Base-by-base conservation (phyloP, 2,329 filamentous ascomycete genomes). In the Fusarium nodosum region DNA sequence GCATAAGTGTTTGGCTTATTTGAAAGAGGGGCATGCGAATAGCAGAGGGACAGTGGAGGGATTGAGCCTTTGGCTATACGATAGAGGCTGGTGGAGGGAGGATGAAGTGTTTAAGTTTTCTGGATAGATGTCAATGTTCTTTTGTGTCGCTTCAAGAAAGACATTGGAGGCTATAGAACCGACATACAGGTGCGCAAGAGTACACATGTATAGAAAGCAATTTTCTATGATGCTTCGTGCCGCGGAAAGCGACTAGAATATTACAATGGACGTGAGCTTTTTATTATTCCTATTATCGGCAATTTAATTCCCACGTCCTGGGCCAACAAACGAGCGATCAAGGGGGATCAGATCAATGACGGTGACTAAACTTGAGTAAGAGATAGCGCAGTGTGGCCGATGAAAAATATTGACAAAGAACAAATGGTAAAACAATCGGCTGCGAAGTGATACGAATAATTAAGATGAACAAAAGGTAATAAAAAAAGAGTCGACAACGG, bases 41-140 rank as follows among this genome's bases (percentile, higher is more conserved):
- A 65, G 56, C 7, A 47, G 15, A 4, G 68, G 68, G 5, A 51
- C 26, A 4, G 68, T 59, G 3, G 51, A 66, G 12, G 68, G 68
- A 1, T 33, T 71, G 13, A 46, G 41, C 18, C 48, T 71, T 5
- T 71, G 56, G 64, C 7, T 44, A 13, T 71, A 71, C 6, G 56
- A 71, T 13, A 53, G 38, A 39, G 60, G 68, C 3, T 68, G 68
- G 56, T 71, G 68, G 68, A 56, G 9, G 15, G 18, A 53, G 13
- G 26, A 42, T 1, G 53, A 62, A 15, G 16, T 38, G 2, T 71
- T 56, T 2, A 20, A 9, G 15, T 69, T 69, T 34, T 11, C 26
- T 2, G 3, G 7, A 15, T 47, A 41, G 36, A 15, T 15, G 7
- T 3, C 5, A 7, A 31, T 15, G 11, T 5, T 4, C 4, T 15